phyloP scores from a whole-genome alignment of 768 basidiomycete species.

The Pulveroboletus sp. region DNA sequence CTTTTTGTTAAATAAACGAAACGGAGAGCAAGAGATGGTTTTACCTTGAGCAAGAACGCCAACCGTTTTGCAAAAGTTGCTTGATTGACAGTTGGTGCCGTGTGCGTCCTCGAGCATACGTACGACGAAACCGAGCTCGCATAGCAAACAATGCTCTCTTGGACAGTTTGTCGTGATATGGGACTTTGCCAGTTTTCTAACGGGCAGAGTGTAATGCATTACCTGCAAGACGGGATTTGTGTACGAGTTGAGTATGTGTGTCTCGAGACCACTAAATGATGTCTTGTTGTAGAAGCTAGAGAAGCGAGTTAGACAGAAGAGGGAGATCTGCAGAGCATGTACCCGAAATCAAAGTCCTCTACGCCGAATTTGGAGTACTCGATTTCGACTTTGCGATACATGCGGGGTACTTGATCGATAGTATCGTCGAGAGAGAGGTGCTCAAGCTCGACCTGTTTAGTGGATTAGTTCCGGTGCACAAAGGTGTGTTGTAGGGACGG shows the following conservation, averaged over 20 bases:
- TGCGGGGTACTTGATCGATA: constrained; percentile 64
- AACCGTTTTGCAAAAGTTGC: constrained; percentile 95
- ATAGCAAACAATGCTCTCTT: constrained; percentile 89
- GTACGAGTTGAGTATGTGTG: constrained; percentile 96
- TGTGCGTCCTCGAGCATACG: constrained; percentile 95
- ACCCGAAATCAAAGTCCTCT: constrained; percentile 99
- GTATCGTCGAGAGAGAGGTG: constrained; percentile 50
- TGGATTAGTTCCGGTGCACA: constrained; percentile 2
- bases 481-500: constrained; percentile 3
- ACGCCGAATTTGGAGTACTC: constrained; percentile 98
- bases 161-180: constrained; percentile 89
- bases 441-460: constrained; percentile 48
- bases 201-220: constrained; percentile 80
- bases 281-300: constrained; percentile 92
- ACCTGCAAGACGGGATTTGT: constrained; percentile 89
- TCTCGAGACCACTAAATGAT: constrained; percentile 86
- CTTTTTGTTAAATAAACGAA: background rate
- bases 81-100: constrained; percentile 93
- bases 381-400: constrained; percentile 93
- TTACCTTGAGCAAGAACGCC: constrained; percentile 84
- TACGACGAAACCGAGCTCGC: constrained; percentile 91
- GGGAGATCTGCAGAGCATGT: constrained; percentile 16
- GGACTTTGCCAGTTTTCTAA: constrained; percentile 81
- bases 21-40: constrained; percentile 2
- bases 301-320: background rate